These are phyloP conservation scores for Colletotrichum lupini DNA, from an alignment of 2,329 filamentous ascomycete species.

Conservation along the genomic window DNA sequence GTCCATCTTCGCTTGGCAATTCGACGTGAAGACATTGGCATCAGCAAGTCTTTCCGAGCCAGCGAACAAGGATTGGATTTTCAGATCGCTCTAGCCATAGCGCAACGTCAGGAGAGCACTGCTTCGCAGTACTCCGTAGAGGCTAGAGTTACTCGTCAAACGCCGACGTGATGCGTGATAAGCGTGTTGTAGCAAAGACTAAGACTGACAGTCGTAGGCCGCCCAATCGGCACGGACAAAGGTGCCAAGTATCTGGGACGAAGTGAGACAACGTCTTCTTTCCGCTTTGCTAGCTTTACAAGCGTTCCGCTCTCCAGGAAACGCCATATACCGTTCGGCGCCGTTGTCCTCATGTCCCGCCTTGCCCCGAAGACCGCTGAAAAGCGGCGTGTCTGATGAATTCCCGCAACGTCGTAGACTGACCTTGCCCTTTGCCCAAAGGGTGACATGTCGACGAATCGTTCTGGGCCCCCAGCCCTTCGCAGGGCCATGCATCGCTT, in stretches of 20 bases:
- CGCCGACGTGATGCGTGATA: not conserved
- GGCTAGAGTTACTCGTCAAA: not conserved
- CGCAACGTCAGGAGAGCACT: not conserved
- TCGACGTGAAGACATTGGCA: not conserved
- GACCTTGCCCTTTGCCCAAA: not conserved
- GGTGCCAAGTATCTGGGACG: not conserved
- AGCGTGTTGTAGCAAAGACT: not conserved
- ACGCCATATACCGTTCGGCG: not conserved
- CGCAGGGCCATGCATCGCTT: not conserved
- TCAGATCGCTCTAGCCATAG: not conserved
- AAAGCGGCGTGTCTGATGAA: not conserved
- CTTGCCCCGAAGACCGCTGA: not conserved
- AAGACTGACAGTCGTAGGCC: slow-evolving; percentile 8
- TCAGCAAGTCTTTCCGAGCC: not conserved
- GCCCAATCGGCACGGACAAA: slow-evolving; percentile 12
- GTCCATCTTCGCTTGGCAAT: not conserved
- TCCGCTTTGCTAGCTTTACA: not conserved
- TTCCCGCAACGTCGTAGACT: not conserved
- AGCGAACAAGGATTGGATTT: not conserved
- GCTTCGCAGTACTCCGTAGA: not conserved
- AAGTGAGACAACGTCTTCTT: slow-evolving; percentile 15
- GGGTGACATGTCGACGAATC: not conserved
- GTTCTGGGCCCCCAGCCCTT: not conserved
- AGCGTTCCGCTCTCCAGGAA: not conserved
- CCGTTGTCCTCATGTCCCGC: not conserved